Conservation (phyloP, 768 basidiomycete species). For the Podaxis mareebaensis region DNA sequence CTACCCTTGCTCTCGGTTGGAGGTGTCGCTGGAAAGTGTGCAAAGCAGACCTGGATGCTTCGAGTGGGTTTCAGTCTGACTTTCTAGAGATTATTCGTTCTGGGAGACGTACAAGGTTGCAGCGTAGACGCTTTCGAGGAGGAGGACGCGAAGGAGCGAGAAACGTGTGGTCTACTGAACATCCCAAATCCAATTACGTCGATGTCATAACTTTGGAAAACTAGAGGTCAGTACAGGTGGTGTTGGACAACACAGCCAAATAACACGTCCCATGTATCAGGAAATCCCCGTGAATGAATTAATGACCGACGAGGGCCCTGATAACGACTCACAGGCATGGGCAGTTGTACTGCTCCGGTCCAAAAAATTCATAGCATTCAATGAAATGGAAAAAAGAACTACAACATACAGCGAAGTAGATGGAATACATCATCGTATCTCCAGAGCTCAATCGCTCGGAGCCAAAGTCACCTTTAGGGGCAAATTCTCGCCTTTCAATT, state of each 20-base stretch:
- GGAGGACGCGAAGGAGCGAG: neutral
- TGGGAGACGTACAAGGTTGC: neutral
- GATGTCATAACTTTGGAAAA: neutral
- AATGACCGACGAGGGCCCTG: neutral
- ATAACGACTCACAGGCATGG: neutral
- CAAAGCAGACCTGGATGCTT: neutral
- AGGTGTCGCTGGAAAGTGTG: neutral
- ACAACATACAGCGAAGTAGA: neutral
- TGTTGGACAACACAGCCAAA: conserved; percentile 8
- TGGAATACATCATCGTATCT: neutral
- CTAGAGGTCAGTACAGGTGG: neutral
- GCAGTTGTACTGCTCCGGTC: neutral
- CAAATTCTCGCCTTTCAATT: conserved; percentile 44
- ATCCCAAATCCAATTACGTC: neutral
- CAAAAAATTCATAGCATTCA: neutral
- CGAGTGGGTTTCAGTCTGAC: neutral
- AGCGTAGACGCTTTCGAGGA: neutral
- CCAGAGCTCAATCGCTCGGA: conserved; percentile 29
- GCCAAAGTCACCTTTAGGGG: conserved; percentile 41
- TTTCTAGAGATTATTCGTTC: neutral
- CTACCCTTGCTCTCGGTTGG: neutral
- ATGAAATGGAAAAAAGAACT: neutral
- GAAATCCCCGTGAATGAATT: neutral
- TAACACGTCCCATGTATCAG: neutral
- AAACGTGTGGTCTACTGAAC: neutral